A percentile compares a stretch with the other conserved stretches of the same genome.
Evolutionary conservation across 495 filamentous ascomycete genomes (phyloP).

Genomic region (Aspergillus steynii): DNA sequence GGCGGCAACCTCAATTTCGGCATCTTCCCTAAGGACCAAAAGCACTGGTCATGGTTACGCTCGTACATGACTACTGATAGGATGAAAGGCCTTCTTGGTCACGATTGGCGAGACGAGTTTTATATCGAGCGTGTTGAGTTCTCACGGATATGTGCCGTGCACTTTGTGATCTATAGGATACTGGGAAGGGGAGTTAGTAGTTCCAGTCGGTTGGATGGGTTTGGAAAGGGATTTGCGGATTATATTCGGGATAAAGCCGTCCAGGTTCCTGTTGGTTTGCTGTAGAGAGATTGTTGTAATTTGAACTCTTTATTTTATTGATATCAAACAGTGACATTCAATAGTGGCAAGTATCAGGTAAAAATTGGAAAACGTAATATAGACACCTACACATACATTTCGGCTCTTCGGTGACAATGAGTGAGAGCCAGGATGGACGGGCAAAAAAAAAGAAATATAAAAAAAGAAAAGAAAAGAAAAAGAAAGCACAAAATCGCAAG

Average conservation of each 20-base stretch:
- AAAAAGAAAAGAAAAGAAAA: too few relatives aligned
- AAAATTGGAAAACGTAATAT: too few relatives aligned
- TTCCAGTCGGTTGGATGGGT: conserved; percentile 44
- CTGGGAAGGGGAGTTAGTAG: conserved; percentile 52
- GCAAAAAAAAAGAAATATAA: too few relatives aligned
- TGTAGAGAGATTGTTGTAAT: background rate
- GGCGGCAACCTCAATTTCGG: conserved; percentile 51
- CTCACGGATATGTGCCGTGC: conserved; percentile 37
- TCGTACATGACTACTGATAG: conserved; percentile 36
- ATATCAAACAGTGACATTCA: too few relatives aligned
- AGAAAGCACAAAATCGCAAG: too few relatives aligned
- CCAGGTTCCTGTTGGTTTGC: conserved; percentile 35
- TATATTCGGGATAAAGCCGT: conserved; percentile 46
- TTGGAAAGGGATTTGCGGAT: conserved; percentile 55
- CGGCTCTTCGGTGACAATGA: too few relatives aligned
- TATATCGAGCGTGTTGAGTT: conserved; percentile 52
- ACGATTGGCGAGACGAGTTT: conserved; percentile 38
- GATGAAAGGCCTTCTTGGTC: conserved; percentile 35
- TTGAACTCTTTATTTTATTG: too few relatives aligned
- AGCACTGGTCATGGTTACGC: conserved; percentile 48
- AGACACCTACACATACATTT: too few relatives aligned
- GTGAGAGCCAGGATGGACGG: too few relatives aligned
- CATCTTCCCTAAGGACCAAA: conserved; percentile 37
- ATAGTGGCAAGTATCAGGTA: too few relatives aligned
- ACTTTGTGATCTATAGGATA: conserved; percentile 54